Base-by-base conservation (phyloP, 371 early-diverging fungal genomes). In the Encephalitozoon intestinalis region DNA sequence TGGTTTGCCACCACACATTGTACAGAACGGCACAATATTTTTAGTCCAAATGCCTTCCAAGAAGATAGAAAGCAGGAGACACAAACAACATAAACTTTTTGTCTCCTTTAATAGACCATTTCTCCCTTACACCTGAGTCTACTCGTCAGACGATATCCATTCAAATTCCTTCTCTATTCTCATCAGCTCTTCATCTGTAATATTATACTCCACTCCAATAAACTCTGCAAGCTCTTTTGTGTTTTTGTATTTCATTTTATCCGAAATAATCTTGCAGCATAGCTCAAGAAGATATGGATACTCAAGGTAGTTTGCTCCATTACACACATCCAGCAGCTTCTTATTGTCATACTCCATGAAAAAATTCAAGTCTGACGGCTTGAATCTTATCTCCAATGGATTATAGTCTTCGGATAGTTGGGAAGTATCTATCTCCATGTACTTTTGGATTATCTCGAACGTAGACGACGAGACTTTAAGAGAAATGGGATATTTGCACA, bases 241-340 rank as follows among this genome's bases (percentile, higher is more conserved):
- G 15, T 25, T 75, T 41, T 78, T 82, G 26, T 77, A 40, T 40
- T 75, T 54, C 34, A 82, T 54, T 18, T 49, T 70, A 15, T 67
- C 69, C 0, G 84, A 70, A 28, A 84, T 67, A 18, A 74, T 40
- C 52, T 82, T 81, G 67, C 84, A 84, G 39, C 78, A 79, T 4
- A 84, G 21, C 69, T 84, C 84, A 23, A 84, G 63, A 43, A 82
- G 75, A 28, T 67, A 67, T 8, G 79, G 76, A 64, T 79, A 81
- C 25, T 82, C 63, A 6, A 84, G 67, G 70, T 84, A 84, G 49
- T 77, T 81, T 8, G 78, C 82, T 28, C 76, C 78, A 49, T 70
- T 78, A 51, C 77, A 73, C 40, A 81, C 68, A 4, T 73, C 65
- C 21, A 83, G 50, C 44, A 76, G 70, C 28, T 2, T 66, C 43